Percentiles rank a stretch among this genome's conserved stretches.
phyloP scores from a whole-genome alignment of 2,329 filamentous ascomycete species.

The Hymenoscyphus fructigenus region DNA sequence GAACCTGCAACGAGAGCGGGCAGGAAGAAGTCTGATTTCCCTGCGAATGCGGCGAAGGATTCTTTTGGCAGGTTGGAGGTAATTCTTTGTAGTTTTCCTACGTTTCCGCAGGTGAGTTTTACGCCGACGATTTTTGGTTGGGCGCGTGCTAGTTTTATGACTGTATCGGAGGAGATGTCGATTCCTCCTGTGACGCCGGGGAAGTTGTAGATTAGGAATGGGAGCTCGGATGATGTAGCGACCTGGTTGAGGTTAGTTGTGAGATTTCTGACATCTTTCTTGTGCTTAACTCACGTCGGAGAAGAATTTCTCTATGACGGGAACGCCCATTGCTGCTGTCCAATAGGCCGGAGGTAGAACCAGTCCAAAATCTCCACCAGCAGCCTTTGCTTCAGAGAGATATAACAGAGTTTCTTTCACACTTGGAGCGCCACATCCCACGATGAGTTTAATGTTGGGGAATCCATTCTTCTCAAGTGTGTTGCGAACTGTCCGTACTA shows the following conservation, averaged over 20 bases:
- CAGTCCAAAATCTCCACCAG: constrained; percentile 66
- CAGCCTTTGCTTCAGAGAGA: constrained; percentile 60
- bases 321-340: constrained; percentile 34
- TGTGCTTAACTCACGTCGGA: too few species aligned
- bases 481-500: constrained; percentile 61
- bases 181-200: constrained; percentile 56
- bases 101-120: constrained; percentile 87
- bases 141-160: constrained; percentile 52
- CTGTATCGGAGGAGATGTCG: constrained; percentile 56
- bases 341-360: constrained; percentile 71
- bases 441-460: constrained; percentile 59
- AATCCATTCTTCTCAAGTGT: constrained; percentile 59
- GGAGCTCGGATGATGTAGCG: constrained; percentile 57
- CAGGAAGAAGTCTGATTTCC: constrained; percentile 4
- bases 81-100: constrained; percentile 79
- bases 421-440: constrained; percentile 68
- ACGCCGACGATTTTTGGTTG: constrained; percentile 82
- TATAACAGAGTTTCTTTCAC: constrained; percentile 66
- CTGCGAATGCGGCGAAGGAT: constrained; percentile 1
- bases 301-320: constrained; percentile 56
- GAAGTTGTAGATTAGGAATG: constrained; percentile 64
- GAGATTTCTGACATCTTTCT: too few species aligned
- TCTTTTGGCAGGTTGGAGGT: constrained; percentile 42
- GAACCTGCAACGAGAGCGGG: constrained; percentile 57
- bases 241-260: constrained; percentile 45